These are phyloP conservation scores for Orbilia quercus DNA, from an alignment of 2,329 filamentous ascomycete species.

Conservation along the genomic window DNA sequence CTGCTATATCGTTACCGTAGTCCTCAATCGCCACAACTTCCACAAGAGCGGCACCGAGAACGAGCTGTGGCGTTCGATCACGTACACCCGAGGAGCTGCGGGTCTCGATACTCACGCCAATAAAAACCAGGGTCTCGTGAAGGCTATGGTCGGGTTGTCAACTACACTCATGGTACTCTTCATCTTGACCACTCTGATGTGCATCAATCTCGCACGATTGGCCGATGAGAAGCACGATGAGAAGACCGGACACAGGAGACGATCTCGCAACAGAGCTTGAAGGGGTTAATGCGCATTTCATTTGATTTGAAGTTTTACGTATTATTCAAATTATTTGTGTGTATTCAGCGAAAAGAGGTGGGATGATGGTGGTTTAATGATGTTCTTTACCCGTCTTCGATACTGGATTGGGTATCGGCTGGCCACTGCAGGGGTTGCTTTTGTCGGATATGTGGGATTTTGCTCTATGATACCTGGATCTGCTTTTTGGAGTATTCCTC, in stretches of 20 bases:
- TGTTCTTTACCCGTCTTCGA: neutral
- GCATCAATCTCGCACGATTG: slow-evolving; percentile 41
- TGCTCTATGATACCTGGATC: slow-evolving; percentile 41
- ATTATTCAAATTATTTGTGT: too few relatives aligned
- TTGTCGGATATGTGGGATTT: slow-evolving; percentile 3
- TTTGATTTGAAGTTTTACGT: too few relatives aligned
- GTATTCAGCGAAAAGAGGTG: too few relatives aligned
- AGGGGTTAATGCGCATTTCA: neutral
- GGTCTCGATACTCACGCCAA: slow-evolving; percentile 31
- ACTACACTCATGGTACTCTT: slow-evolving; percentile 52
- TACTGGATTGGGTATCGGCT: neutral
- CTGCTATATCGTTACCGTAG: slow-evolving; percentile 46
- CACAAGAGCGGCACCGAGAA: slow-evolving; percentile 42
- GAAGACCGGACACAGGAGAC: slow-evolving; percentile 46
- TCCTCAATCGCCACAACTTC: slow-evolving; percentile 53
- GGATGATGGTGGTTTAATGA: neutral
- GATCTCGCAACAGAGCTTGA: slow-evolving; percentile 38
- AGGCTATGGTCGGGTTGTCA: slow-evolving; percentile 39
- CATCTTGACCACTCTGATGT: slow-evolving; percentile 49
- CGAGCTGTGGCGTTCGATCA: slow-evolving; percentile 33
- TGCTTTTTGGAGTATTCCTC: slow-evolving; percentile 11
- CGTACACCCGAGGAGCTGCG: slow-evolving; percentile 7
- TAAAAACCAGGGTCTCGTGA: slow-evolving; percentile 40
- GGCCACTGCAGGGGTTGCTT: slow-evolving; percentile 11
- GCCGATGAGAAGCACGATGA: slow-evolving; percentile 55